Evolutionary conservation across 2,329 filamentous ascomycete species (phyloP), one percentile per base, ranked within the genome.

Genomic region (Fusarium palustre): DNA sequence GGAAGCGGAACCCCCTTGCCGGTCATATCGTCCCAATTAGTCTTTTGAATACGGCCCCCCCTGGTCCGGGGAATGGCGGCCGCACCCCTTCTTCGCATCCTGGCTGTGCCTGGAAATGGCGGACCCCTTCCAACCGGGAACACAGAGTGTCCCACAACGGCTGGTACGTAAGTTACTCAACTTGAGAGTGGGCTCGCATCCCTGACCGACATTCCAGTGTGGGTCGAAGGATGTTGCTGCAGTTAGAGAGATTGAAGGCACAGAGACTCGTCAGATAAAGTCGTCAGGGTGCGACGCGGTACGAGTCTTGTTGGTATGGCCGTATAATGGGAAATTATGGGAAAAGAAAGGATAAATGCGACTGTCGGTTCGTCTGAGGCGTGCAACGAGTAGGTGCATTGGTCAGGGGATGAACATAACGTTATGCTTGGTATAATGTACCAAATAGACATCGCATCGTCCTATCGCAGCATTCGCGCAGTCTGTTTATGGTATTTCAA

Each of bases 1-100:
- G 74, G 73, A 74, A 76, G 74, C 75, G 74, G 74, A 74, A 76
- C 56, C 66, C 73, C 70, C 66, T 76, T 76, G 61, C 75, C 75
- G 75, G 74, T 58, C 59, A 64, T 59, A 55, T 71, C 60, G 59
- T 66, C 59, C 56, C 38, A 69, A 57, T 59, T 62, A 62, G 67
- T 70, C 48, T 68, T 71, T 58, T 46, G 50, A 53, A 59, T 49
- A 64, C 59, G 59, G 38, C 45, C 49, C 62, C 62, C 67, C 67
- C 69, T 59, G 63, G 68, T 73, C 70, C 66, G 70, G 72, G 72
- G 72, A 52, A 74, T 71, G 59, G 70, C 66, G 69, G 66, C 59
- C 54, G 64, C 61, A 71, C 67, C 66, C 71, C 67, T 63, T 65
- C 70, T 64, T 68, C 59, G 24, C 54, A 67, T 70, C 64, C 58